These are phyloP conservation scores for Pilobolus umbonatus DNA, from an alignment of 192 early-diverging fungal species.

Conservation along the genomic window DNA sequence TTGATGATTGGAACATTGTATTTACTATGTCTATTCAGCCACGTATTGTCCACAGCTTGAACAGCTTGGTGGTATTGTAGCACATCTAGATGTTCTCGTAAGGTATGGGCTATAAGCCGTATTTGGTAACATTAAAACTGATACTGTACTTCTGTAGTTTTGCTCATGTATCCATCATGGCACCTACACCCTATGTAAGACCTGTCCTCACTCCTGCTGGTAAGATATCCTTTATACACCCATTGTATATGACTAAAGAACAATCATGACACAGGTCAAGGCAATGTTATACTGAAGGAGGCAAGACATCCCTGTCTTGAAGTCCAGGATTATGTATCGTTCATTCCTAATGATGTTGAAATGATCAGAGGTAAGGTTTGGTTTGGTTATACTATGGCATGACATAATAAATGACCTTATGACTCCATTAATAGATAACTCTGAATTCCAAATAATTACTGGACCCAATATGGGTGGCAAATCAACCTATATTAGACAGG, in stretches of 20 bases:
- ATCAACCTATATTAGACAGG: slow-evolving; percentile 93
- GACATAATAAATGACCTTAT: background rate
- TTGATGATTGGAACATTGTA: too few species aligned
- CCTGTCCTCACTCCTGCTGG: slow-evolving; percentile 61
- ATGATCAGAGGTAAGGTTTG: slow-evolving; percentile 54
- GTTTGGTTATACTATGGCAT: too few species aligned
- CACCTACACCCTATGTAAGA: slow-evolving; percentile 80
- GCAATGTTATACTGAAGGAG: slow-evolving; percentile 61
- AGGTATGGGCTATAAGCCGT: slow-evolving; percentile 42
- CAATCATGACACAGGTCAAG: slow-evolving; percentile 40
- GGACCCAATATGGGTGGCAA: slow-evolving; percentile 99
- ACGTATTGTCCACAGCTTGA: slow-evolving; percentile 83
- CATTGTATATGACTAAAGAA: background rate
- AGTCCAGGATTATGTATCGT: slow-evolving; percentile 83
- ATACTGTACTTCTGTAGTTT: slow-evolving; percentile 53
- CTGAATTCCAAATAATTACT: slow-evolving; percentile 86
- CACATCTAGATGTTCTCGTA: slow-evolving; percentile 83
- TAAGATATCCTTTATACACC: slow-evolving; percentile 7
- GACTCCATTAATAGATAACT: slow-evolving; percentile 32
- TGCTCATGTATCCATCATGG: slow-evolving; percentile 78
- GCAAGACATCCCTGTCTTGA: slow-evolving; percentile 93
- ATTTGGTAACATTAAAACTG: background rate
- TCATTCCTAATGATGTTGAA: slow-evolving; percentile 91
- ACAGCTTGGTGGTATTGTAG: slow-evolving; percentile 65
- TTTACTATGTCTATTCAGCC: slow-evolving; percentile 32